phyloP scores from a whole-genome alignment of 768 basidiomycete genomes.

The Mycena epipterygia region DNA sequence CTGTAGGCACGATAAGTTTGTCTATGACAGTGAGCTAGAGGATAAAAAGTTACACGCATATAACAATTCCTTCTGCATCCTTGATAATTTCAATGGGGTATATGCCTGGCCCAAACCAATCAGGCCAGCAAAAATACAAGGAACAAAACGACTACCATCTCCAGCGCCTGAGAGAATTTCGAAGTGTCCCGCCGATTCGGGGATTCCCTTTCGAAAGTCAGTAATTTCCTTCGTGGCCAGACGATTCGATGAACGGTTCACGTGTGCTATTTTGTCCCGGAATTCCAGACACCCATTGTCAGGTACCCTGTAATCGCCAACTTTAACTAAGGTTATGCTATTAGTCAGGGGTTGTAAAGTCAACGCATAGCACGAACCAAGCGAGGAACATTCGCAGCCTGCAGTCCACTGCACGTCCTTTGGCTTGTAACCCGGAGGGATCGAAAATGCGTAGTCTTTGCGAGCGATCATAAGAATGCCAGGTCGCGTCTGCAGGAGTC shows the following conservation, averaged over 20 bases:
- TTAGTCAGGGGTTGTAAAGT: background rate
- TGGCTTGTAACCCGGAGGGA: conserved; percentile 27
- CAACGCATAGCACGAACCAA: conserved; percentile 7
- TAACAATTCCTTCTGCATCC: conserved; percentile 11
- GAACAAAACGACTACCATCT: conserved; percentile 8
- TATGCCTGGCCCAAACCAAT: conserved; percentile 7
- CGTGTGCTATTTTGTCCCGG: conserved; percentile 28
- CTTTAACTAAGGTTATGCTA: conserved; percentile 20
- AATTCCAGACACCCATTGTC: conserved; percentile 31
- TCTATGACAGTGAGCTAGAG: no score
- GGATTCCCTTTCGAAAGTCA: conserved; percentile 11
- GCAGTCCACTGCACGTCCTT: conserved; percentile 27
- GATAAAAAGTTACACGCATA: conserved; percentile 25
- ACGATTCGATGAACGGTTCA: background rate
- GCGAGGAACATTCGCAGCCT: conserved; percentile 27
- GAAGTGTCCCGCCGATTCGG: conserved; percentile 14
- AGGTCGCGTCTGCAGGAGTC: conserved; percentile 24
- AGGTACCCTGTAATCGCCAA: conserved; percentile 31
- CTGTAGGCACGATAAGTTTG: background rate
- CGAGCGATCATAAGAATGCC: conserved; percentile 28
- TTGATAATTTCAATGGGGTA: conserved; percentile 29
- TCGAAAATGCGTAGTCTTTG: conserved; percentile 27
- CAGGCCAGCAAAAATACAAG: background rate
- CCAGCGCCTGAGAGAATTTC: conserved; percentile 32
- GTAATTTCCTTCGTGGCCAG: background rate